Evolutionary conservation across 805 yeast species (phyloP).

Genomic region (Ogataea salicorniae): DNA sequence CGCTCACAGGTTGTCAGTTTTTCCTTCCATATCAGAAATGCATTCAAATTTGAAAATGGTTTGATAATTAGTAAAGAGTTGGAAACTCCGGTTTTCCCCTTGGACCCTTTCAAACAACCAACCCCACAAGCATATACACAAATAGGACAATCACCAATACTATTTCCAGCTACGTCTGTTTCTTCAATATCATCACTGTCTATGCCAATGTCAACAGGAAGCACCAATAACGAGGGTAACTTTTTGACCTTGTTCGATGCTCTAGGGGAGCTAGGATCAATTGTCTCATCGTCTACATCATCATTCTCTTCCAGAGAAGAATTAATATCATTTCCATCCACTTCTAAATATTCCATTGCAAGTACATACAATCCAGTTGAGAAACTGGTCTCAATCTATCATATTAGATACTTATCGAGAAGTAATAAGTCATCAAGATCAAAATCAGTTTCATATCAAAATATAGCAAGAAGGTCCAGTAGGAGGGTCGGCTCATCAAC

Average conservation of each 20-base stretch:
- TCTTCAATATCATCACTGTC: slow-evolving; percentile 15
- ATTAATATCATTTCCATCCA: slow-evolving; percentile 48
- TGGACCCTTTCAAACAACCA: slow-evolving; percentile 1
- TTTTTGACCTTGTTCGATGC: slow-evolving; percentile 75
- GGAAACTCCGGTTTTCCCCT: slow-evolving; percentile 10
- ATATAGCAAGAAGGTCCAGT: slow-evolving; percentile 20
- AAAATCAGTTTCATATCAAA: slow-evolving; percentile 13
- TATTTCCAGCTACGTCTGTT: slow-evolving; percentile 6
- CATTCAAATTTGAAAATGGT: slow-evolving; percentile 65
- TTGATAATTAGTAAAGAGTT: slow-evolving; percentile 36
- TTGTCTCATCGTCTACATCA: slow-evolving; percentile 66
- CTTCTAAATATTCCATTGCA: slow-evolving; percentile 39
- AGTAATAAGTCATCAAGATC: slow-evolving; percentile 12
- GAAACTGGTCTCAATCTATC: slow-evolving; percentile 46
- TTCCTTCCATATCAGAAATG: slow-evolving; percentile 61
- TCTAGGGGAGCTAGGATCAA: slow-evolving; percentile 62
- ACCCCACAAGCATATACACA: not conserved
- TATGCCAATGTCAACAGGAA: slow-evolving; percentile 9
- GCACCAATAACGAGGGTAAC: slow-evolving; percentile 21
- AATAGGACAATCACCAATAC: slow-evolving; percentile 4
- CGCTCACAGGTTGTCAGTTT: slow-evolving; percentile 54
- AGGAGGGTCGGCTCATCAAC: slow-evolving; percentile 22
- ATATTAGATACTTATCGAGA: slow-evolving; percentile 40
- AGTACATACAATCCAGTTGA: slow-evolving; percentile 51
- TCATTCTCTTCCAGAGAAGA: slow-evolving; percentile 55